A percentile compares a stretch with the other conserved stretches of the same genome.
Evolutionary conservation across 306 rosid species (phyloP).

Genomic region (Glycine latifolia): DNA sequence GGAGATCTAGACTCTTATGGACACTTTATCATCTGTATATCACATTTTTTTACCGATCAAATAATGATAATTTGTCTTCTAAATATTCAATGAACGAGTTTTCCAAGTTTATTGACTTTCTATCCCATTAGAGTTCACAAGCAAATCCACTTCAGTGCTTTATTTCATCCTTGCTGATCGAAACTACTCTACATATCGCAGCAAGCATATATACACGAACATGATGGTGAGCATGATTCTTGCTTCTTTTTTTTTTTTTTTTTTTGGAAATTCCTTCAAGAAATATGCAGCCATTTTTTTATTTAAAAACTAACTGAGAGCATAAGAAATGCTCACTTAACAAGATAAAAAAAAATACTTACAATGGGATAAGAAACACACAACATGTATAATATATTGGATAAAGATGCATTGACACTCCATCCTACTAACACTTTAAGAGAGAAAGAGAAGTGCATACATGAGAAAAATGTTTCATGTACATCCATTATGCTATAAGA

Average conservation of each 20-base stretch:
- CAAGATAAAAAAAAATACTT: too few relatives aligned
- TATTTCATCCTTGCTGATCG: background rate
- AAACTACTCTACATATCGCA: background rate
- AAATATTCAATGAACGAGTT: background rate
- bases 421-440: too few relatives aligned
- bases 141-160: background rate
- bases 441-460: too few relatives aligned
- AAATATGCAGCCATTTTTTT: background rate
- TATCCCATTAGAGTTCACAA: constrained; percentile 28
- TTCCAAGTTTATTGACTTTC: background rate
- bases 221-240: background rate
- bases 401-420: too few relatives aligned
- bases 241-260: too few relatives aligned
- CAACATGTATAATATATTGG: too few relatives aligned
- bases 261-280: too few relatives aligned
- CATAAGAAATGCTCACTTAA: too few relatives aligned
- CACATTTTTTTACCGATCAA: background rate
- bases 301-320: too few relatives aligned
- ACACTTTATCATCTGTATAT: background rate
- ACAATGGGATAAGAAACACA: too few relatives aligned
- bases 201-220: background rate
- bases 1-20: background rate
- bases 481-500: too few relatives aligned
- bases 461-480: too few relatives aligned
- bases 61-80: constrained; percentile 1